phyloP scores from a whole-genome alignment of 2,329 filamentous ascomycete genomes.

The Dactylellina sp. region DNA sequence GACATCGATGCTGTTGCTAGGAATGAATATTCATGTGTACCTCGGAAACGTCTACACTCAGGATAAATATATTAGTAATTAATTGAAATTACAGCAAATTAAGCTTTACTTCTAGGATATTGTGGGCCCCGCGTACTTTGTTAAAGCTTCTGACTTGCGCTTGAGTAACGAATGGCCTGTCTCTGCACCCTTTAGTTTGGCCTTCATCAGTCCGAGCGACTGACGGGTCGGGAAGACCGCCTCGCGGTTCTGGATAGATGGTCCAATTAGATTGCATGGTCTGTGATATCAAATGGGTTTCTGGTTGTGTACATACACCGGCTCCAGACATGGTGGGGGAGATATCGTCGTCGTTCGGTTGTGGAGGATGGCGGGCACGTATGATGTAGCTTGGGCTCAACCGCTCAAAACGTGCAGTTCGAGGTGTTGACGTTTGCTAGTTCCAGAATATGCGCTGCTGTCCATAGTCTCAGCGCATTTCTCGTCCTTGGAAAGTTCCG shows the following conservation, averaged over 20 bases:
- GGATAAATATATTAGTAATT: constrained; percentile 50
- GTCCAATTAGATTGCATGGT: constrained; percentile 7
- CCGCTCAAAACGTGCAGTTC: constrained; percentile 6
- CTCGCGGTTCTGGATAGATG: constrained; percentile 79
- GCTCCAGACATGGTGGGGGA: constrained; percentile 47
- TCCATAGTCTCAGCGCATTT: background rate
- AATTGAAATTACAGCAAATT: too few species aligned
- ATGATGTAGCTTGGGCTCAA: constrained; percentile 12
- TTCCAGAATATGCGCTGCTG: constrained; percentile 30
- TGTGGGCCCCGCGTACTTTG: constrained; percentile 91
- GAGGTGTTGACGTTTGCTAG: constrained; percentile 6
- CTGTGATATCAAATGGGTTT: background rate
- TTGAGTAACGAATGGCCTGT: constrained; percentile 94
- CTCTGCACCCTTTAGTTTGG: constrained; percentile 93
- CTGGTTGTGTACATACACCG: constrained; percentile 28
- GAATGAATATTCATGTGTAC: constrained; percentile 66
- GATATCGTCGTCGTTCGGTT: constrained; percentile 18
- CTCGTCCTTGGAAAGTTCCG: background rate
- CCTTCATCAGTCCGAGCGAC: constrained; percentile 96
- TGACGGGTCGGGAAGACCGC: constrained; percentile 97
- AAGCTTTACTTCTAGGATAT: too few species aligned
- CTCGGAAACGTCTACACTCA: constrained; percentile 85
- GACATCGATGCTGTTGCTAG: constrained; percentile 6
- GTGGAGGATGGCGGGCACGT: constrained; percentile 14
- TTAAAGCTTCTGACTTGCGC: constrained; percentile 96